Conservation (phyloP, 192 early-diverging fungal species). For the Dispira simplex region DNA sequence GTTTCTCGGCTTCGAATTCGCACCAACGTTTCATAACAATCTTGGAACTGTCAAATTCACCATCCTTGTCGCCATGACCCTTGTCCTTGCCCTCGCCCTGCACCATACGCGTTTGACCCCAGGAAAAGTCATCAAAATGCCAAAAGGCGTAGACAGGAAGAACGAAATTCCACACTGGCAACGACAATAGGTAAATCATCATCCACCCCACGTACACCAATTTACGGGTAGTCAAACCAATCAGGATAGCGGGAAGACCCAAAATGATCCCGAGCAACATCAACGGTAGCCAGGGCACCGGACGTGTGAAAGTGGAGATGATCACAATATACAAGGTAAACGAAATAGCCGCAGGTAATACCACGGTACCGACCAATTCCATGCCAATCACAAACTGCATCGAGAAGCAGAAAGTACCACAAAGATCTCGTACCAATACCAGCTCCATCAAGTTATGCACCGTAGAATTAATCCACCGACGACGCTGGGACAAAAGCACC, state of each 20-base stretch:
- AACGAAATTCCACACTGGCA: slow-evolving; percentile 72
- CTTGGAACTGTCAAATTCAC: slow-evolving; percentile 53
- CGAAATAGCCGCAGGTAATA: slow-evolving; percentile 78
- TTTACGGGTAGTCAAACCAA: slow-evolving; percentile 67
- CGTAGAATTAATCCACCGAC: slow-evolving; percentile 95
- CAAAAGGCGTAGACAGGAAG: slow-evolving; percentile 64
- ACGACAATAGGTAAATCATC: slow-evolving; percentile 52
- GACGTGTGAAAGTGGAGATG: slow-evolving; percentile 38
- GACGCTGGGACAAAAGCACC: slow-evolving; percentile 66
- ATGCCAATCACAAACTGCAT: slow-evolving; percentile 97
- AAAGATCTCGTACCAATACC: slow-evolving; percentile 66
- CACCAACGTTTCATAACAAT: slow-evolving; percentile 69
- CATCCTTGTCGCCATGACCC: slow-evolving; percentile 47
- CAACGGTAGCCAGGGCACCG: slow-evolving; percentile 41
- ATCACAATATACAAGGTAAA: slow-evolving; percentile 77
- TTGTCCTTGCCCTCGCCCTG: slow-evolving; percentile 41
- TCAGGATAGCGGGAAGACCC: slow-evolving; percentile 61
- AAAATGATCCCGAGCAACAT: slow-evolving; percentile 51
- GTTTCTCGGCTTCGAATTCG: slow-evolving; percentile 45
- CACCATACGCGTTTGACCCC: slow-evolving; percentile 65
- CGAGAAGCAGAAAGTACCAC: slow-evolving; percentile 76
- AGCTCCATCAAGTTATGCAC: slow-evolving; percentile 81
- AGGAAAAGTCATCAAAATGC: slow-evolving; percentile 82
- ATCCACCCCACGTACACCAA: slow-evolving; percentile 71
- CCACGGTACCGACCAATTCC: slow-evolving; percentile 84